A percentile compares a stretch with the other conserved stretches of the same genome.
These are phyloP conservation scores for Trichoderma sp. DNA, from an alignment of 2,329 filamentous ascomycete genomes.

Conservation along the genomic window DNA sequence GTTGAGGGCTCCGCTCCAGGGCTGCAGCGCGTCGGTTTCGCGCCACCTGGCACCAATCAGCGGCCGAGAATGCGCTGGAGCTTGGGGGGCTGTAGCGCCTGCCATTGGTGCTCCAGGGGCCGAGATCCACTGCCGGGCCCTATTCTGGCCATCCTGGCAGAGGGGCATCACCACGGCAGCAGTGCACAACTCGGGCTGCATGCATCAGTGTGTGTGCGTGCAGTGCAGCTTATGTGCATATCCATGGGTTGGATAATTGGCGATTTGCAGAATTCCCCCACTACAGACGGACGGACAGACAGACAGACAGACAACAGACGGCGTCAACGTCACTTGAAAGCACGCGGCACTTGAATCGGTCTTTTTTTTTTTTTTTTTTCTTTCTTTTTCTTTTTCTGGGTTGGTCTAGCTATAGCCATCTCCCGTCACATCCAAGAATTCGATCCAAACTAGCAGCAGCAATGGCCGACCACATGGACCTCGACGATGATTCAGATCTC, in stretches of 20 bases:
- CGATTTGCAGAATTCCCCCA: background rate
- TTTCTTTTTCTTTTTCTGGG: background rate
- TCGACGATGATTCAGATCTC: slow-evolving; percentile 49
- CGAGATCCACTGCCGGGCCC: background rate
- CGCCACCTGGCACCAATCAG: slow-evolving; percentile 29
- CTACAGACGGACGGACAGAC: background rate
- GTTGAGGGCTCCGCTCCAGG: slow-evolving; percentile 15
- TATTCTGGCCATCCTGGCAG: background rate
- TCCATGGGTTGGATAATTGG: background rate
- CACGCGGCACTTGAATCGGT: background rate
- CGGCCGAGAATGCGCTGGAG: background rate
- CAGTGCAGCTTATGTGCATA: background rate
- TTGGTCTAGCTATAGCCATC: background rate
- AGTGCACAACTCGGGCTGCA: background rate
- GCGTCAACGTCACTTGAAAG: slow-evolving; percentile 9
- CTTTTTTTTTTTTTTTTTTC: background rate
- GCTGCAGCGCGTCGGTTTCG: slow-evolving; percentile 31
- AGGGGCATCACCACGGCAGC: slow-evolving; percentile 15
- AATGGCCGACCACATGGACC: slow-evolving; percentile 46
- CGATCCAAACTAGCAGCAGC: background rate
- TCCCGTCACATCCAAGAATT: background rate
- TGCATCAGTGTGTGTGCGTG: background rate
- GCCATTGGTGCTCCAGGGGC: background rate
- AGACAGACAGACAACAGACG: background rate
- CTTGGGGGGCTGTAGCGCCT: slow-evolving; percentile 1